phyloP scores from a whole-genome alignment of 768 basidiomycete species.

The Cystofilobasidium capitatum region DNA sequence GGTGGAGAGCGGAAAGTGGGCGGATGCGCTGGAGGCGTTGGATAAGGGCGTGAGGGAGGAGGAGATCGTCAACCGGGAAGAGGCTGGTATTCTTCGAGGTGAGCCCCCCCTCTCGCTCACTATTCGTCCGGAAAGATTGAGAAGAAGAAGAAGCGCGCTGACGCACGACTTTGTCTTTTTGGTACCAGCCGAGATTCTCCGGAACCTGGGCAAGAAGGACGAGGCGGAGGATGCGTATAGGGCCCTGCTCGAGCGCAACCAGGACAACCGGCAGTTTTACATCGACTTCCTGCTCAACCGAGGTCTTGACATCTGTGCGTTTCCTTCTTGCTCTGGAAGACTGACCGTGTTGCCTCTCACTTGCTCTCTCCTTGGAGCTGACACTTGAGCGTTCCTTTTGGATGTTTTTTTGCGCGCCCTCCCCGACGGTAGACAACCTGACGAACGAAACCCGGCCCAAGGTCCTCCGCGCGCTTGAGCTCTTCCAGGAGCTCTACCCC shows the following conservation, averaged over 20 bases:
- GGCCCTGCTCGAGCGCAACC: slow-evolving; percentile 69
- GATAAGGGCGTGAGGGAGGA: slow-evolving; percentile 35
- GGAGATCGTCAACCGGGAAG: slow-evolving; percentile 48
- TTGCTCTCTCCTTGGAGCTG: not conserved
- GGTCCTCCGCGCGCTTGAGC: slow-evolving; percentile 52
- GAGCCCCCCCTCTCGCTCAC: not conserved
- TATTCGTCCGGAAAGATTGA: not conserved
- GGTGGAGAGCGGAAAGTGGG: slow-evolving; percentile 52
- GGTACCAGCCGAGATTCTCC: slow-evolving; percentile 61
- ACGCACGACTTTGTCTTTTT: too few species aligned
- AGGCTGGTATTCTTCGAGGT: not conserved
- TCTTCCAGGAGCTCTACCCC: slow-evolving; percentile 56
- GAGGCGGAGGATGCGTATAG: slow-evolving; percentile 76
- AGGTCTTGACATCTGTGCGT: slow-evolving; percentile 57
- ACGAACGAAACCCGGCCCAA: slow-evolving; percentile 48
- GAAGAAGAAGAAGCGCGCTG: too few species aligned
- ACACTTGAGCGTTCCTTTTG: too few species aligned
- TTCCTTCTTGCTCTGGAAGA: not conserved
- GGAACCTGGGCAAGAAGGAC: slow-evolving; percentile 51
- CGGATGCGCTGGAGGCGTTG: slow-evolving; percentile 34
- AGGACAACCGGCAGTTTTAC: slow-evolving; percentile 75
- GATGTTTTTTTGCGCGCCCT: too few species aligned
- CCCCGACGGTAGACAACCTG: slow-evolving; percentile 40
- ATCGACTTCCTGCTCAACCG: slow-evolving; percentile 57
- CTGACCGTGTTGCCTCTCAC: not conserved